A percentile compares a stretch with the other conserved stretches of the same genome.
These are phyloP conservation scores for Aspergillus steynii DNA, from an alignment of 495 filamentous ascomycete genomes.

Conservation along the genomic window DNA sequence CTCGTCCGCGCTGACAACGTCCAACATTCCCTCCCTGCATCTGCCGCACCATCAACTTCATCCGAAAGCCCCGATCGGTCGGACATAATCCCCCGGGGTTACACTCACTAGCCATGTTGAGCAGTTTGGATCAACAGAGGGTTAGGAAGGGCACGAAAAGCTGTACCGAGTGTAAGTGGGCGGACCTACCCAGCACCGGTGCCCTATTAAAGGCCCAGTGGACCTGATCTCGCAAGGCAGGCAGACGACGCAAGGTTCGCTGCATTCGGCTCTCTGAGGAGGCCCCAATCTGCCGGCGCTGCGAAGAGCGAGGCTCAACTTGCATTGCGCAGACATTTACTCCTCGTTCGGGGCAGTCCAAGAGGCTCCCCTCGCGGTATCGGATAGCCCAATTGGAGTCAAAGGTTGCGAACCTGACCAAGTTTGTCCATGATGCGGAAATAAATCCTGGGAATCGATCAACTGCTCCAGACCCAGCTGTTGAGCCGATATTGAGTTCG, in stretches of 20 bases:
- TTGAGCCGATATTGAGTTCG: background rate
- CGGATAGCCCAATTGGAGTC: conserved; percentile 28
- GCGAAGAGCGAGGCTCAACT: conserved; percentile 22
- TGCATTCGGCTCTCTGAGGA: conserved; percentile 27
- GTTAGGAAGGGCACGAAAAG: conserved; percentile 40
- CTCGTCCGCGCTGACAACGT: background rate
- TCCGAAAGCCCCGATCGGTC: background rate
- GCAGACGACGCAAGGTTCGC: conserved; percentile 30
- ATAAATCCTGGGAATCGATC: conserved; percentile 17
- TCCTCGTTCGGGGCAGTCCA: conserved; percentile 10
- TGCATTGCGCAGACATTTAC: conserved; percentile 26
- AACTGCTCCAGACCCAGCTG: background rate
- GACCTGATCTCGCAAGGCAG: conserved; percentile 11
- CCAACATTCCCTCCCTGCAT: background rate
- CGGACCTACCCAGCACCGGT: background rate
- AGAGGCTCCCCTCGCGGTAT: conserved; percentile 23
- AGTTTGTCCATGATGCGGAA: conserved; percentile 21
- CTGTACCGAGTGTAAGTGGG: conserved; percentile 38
- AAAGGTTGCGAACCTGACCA: conserved; percentile 22
- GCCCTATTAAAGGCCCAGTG: background rate
- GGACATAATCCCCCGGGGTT: conserved; percentile 3
- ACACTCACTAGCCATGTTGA: conserved; percentile 5
- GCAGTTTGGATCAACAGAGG: conserved; percentile 3
- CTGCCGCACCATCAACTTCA: background rate
- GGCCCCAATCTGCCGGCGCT: conserved; percentile 23